These are phyloP conservation scores for Citrus maxima DNA, from an alignment of 345 rosid species.

Conservation along the genomic window DNA sequence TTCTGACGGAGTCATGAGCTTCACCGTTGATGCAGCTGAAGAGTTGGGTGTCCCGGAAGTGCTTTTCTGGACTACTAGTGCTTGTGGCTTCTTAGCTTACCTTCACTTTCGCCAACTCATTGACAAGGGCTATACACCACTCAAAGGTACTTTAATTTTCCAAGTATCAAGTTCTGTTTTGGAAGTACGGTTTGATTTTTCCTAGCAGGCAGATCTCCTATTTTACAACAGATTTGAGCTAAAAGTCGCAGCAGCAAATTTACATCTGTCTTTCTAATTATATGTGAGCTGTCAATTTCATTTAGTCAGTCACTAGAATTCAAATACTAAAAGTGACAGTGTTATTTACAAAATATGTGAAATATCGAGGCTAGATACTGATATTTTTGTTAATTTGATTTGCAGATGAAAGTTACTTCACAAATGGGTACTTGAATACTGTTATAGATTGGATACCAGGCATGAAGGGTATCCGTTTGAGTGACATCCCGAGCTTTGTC, in stretches of 20 bases:
- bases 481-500: constrained; percentile 43
- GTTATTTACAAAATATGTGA: too few species aligned
- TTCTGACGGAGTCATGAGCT: constrained; percentile 42
- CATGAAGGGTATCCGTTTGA: constrained; percentile 38
- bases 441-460: constrained; percentile 44
- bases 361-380: not conserved
- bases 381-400: not conserved
- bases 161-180: not conserved
- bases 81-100: constrained; percentile 30
- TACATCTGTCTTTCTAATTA: too few species aligned
- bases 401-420: constrained; percentile 44
- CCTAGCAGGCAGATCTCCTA: not conserved
- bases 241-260: too few species aligned
- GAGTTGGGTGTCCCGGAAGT: constrained; percentile 36
- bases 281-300: too few species aligned
- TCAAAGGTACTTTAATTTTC: constrained; percentile 29
- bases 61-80: constrained; percentile 42
- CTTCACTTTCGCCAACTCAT: constrained; percentile 22
- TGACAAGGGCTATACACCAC: constrained; percentile 36
- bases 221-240: not conserved
- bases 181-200: too few species aligned
- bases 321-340: accelerated
- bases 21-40: constrained; percentile 39
- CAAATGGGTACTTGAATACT: constrained; percentile 48
- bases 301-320: too few species aligned